A percentile compares a stretch with the other conserved stretches of the same genome.
These are phyloP conservation scores for Thalassiosira mediterranea DNA, from an alignment of 352 stramenopile species.

Conservation along the genomic window DNA sequence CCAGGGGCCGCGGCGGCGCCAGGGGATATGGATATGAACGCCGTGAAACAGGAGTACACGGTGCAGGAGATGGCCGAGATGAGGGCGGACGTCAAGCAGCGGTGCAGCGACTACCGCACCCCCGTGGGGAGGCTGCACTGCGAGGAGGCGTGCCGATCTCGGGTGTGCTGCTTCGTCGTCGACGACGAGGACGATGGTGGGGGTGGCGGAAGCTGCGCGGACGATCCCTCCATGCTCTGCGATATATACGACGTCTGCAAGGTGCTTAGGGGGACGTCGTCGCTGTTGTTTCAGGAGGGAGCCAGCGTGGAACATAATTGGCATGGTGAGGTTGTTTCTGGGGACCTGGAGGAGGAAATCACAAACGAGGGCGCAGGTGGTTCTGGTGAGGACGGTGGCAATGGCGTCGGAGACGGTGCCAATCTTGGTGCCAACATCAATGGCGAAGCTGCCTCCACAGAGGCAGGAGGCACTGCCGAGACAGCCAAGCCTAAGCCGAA, in stretches of 20 bases:
- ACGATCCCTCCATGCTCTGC: constrained; percentile 13
- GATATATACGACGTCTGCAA: constrained; percentile 21
- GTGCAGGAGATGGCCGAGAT: constrained; percentile 20
- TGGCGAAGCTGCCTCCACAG: background rate
- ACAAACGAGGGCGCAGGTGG: background rate
- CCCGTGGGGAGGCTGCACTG: constrained; percentile 9
- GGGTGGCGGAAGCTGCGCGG: no score
- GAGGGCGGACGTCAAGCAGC: constrained; percentile 9
- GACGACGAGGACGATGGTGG: constrained; percentile 1
- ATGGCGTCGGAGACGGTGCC: background rate
- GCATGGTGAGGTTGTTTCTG: no score
- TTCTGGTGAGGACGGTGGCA: background rate
- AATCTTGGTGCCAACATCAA: background rate
- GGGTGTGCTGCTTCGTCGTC: constrained; percentile 17
- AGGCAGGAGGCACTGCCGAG: no score
- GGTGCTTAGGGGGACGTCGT: constrained; percentile 1
- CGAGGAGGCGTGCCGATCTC: constrained; percentile 12
- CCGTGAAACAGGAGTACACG: no score
- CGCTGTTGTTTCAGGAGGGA: no score
- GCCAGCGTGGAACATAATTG: background rate
- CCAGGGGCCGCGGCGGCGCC: no score
- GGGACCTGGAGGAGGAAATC: no score
- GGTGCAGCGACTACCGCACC: constrained; percentile 11
- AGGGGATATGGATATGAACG: no score
- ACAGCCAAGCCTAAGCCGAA: no score